Base-by-base conservation (phyloP, 129 eudicot species). In the Dittrichia graveolens region DNA sequence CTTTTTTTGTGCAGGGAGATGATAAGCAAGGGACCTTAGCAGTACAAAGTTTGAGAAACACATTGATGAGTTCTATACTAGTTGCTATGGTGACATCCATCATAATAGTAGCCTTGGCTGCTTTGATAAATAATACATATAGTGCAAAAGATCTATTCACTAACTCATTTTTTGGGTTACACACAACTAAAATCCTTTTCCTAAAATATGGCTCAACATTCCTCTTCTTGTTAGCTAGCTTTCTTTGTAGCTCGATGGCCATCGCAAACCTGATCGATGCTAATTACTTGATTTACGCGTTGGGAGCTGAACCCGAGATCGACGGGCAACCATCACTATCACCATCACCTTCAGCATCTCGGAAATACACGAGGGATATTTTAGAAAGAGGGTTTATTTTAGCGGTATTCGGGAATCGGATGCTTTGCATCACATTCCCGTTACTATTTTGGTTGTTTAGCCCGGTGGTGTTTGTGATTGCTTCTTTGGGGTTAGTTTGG, bases 201-300 rank as follows among this genome's bases (percentile, higher is more conserved):
- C 79, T 93, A 4, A 93, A 90, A 68, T 93, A 76, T 53, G 96
- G 95, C 7, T 76, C 89, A 0, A 76, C 92, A 6, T 81, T 87
- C n/a, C 74, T 87, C 46, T 84, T 90, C 58, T 78, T 87, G 76
- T 76, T 85, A 72, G 71, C 77, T 5, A 93, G 96, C 80, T 90
- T 90, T 69, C 64, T 90, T n/a, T 89, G 95, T 55, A 93, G 96
- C 89, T 85, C 98, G 11, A 54, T 90, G 79, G 98, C 95, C 5
- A 61, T 90, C 39, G 88, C 84, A 44, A 75, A 37, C 67, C 63
- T 93, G 84, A 69, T 93, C 16, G 96, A 93, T 44, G 88, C 95
- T 45, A 90, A 90, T 64, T 90, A 81, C 87, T 73, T 93, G 78
- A 83, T 93, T 11, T 90, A 90, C 44, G 95, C 95, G 2, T 67